phyloP scores from a whole-genome alignment of 805 yeast genomes.

The Monosporozyma unispora region DNA sequence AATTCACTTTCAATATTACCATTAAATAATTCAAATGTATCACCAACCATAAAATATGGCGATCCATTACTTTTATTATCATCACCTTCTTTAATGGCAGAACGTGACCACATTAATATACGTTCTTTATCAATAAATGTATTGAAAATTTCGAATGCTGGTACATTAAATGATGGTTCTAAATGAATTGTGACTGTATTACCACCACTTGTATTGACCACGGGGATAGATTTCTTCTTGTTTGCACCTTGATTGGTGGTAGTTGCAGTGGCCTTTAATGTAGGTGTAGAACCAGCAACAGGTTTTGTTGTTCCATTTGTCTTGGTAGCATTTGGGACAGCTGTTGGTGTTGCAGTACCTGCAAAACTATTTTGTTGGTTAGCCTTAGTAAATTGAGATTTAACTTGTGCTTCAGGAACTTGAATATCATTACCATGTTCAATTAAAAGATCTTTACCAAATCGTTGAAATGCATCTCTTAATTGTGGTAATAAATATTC shows the following conservation, averaged over 20 bases:
- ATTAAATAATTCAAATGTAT: conserved; percentile 66
- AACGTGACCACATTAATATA: conserved; percentile 86
- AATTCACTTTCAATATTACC: conserved; percentile 77
- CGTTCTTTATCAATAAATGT: conserved; percentile 71
- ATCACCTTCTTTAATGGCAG: conserved; percentile 30
- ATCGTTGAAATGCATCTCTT: conserved; percentile 48
- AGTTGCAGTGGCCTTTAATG: conserved; percentile 1
- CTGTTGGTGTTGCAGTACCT: conserved; percentile 2
- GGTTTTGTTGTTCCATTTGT: neutral
- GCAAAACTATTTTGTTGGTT: conserved; percentile 33
- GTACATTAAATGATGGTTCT: conserved; percentile 73
- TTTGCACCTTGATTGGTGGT: conserved; percentile 3
- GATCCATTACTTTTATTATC: conserved; percentile 44
- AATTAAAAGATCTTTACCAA: conserved; percentile 69
- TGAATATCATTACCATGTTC: conserved; percentile 84
- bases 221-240: neutral
- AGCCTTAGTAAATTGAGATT: conserved; percentile 45
- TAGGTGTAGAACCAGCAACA: too few relatives aligned
- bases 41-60: conserved; percentile 38
- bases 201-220: conserved; percentile 12
- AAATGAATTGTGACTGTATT: conserved; percentile 75
- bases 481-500: conserved; percentile 58
- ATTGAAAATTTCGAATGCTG: conserved; percentile 75
- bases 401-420: conserved; percentile 57
- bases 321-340: neutral